A percentile compares a stretch with the other conserved stretches of the same genome.
These are phyloP conservation scores for Aureobasidium lini DNA, from an alignment of 2,329 filamentous ascomycete species.

Conservation along the genomic window DNA sequence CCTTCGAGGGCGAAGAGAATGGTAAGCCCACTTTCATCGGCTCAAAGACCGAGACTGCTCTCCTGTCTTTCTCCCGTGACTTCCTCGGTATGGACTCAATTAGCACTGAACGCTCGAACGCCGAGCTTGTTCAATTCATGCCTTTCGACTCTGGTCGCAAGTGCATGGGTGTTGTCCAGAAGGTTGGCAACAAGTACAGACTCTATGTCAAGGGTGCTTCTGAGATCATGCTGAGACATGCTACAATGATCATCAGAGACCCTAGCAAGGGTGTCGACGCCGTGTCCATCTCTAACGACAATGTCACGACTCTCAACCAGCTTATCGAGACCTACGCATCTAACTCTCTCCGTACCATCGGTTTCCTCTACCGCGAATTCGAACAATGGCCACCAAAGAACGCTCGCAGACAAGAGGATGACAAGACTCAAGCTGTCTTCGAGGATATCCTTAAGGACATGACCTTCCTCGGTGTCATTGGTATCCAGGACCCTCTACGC, in stretches of 20 bases:
- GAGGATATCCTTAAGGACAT: slow-evolving; percentile 63
- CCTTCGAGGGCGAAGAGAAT: slow-evolving; percentile 58
- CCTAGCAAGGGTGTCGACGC: slow-evolving; percentile 51
- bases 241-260: slow-evolving; percentile 49
- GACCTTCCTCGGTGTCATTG: slow-evolving; percentile 64
- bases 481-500: slow-evolving; percentile 67
- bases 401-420: slow-evolving; percentile 52
- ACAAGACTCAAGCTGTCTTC: slow-evolving; percentile 56
- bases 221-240: slow-evolving; percentile 43
- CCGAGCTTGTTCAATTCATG: slow-evolving; percentile 49
- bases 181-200: slow-evolving; percentile 48
- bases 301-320: slow-evolving; percentile 52
- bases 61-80: slow-evolving; percentile 62
- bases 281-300: slow-evolving; percentile 47
- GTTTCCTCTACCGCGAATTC: slow-evolving; percentile 76
- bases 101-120: slow-evolving; percentile 54
- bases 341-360: slow-evolving; percentile 76
- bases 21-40: slow-evolving; percentile 58
- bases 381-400: slow-evolving; percentile 62
- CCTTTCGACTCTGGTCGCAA: slow-evolving; percentile 60
- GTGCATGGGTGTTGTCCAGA: slow-evolving; percentile 61
- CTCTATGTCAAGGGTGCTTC: slow-evolving; percentile 48
- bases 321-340: slow-evolving; percentile 73
- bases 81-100: slow-evolving; percentile 58
- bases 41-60: slow-evolving; percentile 70